Evolutionary conservation across 2,329 filamentous ascomycete species (phyloP).

Genomic region (Tolypocladium tundrense): DNA sequence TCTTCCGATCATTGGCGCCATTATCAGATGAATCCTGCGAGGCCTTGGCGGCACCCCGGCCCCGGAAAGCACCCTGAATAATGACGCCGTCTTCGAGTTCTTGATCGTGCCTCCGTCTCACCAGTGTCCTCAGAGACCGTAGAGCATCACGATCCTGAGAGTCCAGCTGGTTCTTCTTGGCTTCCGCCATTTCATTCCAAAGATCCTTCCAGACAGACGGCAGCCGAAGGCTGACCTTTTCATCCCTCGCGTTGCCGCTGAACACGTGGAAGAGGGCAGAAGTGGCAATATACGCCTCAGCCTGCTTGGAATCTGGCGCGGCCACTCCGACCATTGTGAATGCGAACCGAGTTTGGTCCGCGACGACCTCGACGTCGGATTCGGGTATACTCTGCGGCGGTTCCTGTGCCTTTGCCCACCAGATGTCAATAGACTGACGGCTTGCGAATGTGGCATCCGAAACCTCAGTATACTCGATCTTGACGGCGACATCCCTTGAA

Average conservation of each 20-base stretch:
- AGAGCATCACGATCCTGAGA: conserved; percentile 59
- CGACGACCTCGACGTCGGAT: conserved; percentile 32
- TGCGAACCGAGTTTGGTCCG: conserved; percentile 42
- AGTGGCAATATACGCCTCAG: conserved; percentile 78
- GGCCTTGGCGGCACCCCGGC: conserved; percentile 37
- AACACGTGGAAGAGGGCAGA: conserved; percentile 74
- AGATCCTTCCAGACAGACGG: conserved; percentile 76
- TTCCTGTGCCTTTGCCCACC: conserved; percentile 68
- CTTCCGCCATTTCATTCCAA: conserved; percentile 67
- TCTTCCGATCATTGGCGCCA: conserved; percentile 31
- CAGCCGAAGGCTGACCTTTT: conserved; percentile 71
- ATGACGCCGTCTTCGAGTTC: conserved; percentile 67
- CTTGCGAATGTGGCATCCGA: conserved; percentile 68
- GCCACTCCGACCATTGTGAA: conserved; percentile 69
- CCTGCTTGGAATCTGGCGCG: conserved; percentile 67
- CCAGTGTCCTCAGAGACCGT: conserved; percentile 56
- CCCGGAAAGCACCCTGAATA: conserved; percentile 65
- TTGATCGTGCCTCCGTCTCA: conserved; percentile 58
- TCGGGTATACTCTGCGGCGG: conserved; percentile 22
- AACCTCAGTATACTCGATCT: conserved; percentile 56
- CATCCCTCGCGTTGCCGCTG: conserved; percentile 67
- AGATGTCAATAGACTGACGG: conserved; percentile 62
- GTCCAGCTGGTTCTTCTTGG: conserved; percentile 61
- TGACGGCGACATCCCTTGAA: conserved; percentile 61
- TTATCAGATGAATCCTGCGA: conserved; percentile 39